Evolutionary conservation across 2,329 filamentous ascomycete species (phyloP).

Genomic region (Chalaropsis thielavioides): DNA sequence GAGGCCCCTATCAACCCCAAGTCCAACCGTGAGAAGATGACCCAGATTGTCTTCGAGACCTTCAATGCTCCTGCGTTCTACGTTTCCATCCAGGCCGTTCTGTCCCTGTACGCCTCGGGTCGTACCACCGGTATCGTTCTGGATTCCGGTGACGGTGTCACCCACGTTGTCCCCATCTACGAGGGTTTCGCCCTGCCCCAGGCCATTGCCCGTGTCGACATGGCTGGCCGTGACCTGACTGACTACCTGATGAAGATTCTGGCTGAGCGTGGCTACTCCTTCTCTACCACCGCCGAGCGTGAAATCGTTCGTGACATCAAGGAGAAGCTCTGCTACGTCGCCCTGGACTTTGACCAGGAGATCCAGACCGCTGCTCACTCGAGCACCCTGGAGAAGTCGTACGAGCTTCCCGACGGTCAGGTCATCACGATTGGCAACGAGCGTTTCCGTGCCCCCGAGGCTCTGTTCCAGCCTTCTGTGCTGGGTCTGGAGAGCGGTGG

Average conservation of each 20-base stretch:
- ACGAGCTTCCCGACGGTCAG: slow-evolving; percentile 98
- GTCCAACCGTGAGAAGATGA: slow-evolving; percentile 99
- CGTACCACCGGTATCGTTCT: slow-evolving; percentile 99
- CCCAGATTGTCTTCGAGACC: slow-evolving; percentile 99
- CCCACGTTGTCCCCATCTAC: slow-evolving; percentile 99
- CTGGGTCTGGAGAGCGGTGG: slow-evolving; percentile 96
- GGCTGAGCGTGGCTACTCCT: slow-evolving; percentile 97
- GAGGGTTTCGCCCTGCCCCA: slow-evolving; percentile 99
- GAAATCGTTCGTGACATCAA: slow-evolving; percentile 99
- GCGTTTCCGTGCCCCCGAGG: slow-evolving; percentile 98
- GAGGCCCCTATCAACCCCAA: slow-evolving; percentile 99
- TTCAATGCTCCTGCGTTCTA: slow-evolving; percentile 99
- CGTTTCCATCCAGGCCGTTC: slow-evolving; percentile 98
- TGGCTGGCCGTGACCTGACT: slow-evolving; percentile 99
- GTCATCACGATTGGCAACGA: slow-evolving; percentile 99
- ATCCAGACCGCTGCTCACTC: slow-evolving; percentile 99
- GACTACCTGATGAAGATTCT: slow-evolving; percentile 99
- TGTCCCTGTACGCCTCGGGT: slow-evolving; percentile 98
- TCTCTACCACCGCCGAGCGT: slow-evolving; percentile 99
- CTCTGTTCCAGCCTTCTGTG: slow-evolving; percentile 97
- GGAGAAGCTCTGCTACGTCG: slow-evolving; percentile 99
- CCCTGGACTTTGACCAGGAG: slow-evolving; percentile 99
- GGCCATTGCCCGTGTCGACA: slow-evolving; percentile 99
- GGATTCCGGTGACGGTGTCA: slow-evolving; percentile 99
- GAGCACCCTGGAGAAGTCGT: slow-evolving; percentile 98